Base-by-base conservation (phyloP, 108 stramenopile species). In the Phaeodactylum tricornutum region DNA sequence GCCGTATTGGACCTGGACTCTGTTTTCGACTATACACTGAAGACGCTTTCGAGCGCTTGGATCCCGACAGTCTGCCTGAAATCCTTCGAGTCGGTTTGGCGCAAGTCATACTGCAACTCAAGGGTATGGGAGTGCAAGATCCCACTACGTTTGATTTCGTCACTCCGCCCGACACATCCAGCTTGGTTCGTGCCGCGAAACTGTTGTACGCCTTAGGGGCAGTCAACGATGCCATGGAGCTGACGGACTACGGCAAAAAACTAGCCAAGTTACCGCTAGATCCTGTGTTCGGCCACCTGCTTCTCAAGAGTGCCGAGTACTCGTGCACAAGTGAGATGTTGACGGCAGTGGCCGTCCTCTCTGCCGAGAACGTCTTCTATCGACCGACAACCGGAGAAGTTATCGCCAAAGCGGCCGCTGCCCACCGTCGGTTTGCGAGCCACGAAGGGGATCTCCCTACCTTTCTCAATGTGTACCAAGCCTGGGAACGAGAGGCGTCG, bases 391-490 rank as follows among this genome's bases (percentile, higher is more conserved):
- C 57, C 56, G 79, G 75, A 41, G 82, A 82, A 2, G 44, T 51
- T 3, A 61, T 91, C 39, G 56, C 62, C 32, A 77, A 73, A 54
- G 79, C 84, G 44, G 87, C 83, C 44, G 72, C 84, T 33, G 61
- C 74, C 0, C 88, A 86, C 58, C 63, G 66, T 22, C 67, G 84
- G 35, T 91, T 91, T 61, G 58, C 71, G 2, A 74, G 74, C 60
- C 55, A 76, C 44, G 97, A 98, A 62, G 96, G 98, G 19, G 98
- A 98, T 50, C 71, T 96, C 25, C 84, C 96, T 4, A 97, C 95
- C 14, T 53, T 95, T 4, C 69, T 95, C 9, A 77, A 73, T 47
- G 92, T 98, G 36, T 98, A 95, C 65, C 67, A 93, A 35, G 67
- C 82, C 2, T 96, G 95, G 95, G 68, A 71, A 64, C 69, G 61